Conservation (phyloP, 1,284 basidiomycete genomes). For the Moesziomyces sp. region DNA sequence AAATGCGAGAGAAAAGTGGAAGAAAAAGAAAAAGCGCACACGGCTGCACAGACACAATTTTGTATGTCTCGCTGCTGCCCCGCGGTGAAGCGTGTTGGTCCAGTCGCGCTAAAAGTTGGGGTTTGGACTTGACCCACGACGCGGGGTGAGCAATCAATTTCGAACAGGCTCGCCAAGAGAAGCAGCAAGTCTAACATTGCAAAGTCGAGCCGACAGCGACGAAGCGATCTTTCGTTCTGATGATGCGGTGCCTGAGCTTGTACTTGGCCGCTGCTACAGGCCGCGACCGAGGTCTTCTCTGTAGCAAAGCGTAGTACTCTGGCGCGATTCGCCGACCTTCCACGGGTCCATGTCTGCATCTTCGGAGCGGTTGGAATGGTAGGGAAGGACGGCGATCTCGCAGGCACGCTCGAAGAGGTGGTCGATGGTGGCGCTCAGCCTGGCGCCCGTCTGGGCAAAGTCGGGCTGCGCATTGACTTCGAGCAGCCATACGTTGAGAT, state of each 20-base stretch:
- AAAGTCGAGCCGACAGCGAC: too few relatives aligned
- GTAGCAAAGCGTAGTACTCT: conserved; percentile 55
- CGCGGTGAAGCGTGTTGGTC: too few relatives aligned
- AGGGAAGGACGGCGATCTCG: conserved; percentile 57
- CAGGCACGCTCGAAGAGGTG: conserved; percentile 75
- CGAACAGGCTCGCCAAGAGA: too few relatives aligned
- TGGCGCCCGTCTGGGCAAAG: conserved; percentile 89
- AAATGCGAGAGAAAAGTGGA: neutral
- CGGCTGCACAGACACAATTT: too few relatives aligned
- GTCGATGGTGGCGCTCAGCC: conserved; percentile 81
- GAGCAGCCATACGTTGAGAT: conserved; percentile 78
- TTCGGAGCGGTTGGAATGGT: conserved; percentile 12
- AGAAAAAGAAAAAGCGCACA: too few relatives aligned
- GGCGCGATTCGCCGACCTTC: conserved; percentile 48
- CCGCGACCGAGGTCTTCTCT: conserved; percentile 45
- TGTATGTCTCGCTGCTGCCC: too few relatives aligned
- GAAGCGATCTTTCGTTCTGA: too few relatives aligned
- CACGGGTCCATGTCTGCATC: conserved; percentile 9
- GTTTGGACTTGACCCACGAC: too few relatives aligned
- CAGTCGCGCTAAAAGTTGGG: too few relatives aligned
- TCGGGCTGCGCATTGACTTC: conserved; percentile 97
- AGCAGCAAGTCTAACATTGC: too few relatives aligned
- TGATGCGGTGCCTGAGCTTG: too few relatives aligned
- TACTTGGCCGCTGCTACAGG: conserved; percentile 5
- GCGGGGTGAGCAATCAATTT: too few relatives aligned